These are phyloP conservation scores for Brassica carinata DNA, from an alignment of 345 rosid species.

Conservation along the genomic window DNA sequence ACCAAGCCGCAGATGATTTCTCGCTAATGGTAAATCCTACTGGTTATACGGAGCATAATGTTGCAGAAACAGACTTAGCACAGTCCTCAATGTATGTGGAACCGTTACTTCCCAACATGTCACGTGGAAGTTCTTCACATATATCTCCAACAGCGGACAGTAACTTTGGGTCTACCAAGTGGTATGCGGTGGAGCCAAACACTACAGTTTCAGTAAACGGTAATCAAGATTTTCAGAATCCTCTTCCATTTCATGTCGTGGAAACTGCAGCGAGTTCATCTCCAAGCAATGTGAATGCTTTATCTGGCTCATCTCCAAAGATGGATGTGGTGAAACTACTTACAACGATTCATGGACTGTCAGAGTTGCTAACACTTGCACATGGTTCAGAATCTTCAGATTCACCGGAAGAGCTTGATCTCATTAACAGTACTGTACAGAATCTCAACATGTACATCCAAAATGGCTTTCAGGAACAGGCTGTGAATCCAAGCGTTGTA, in stretches of 20 bases:
- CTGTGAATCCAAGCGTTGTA: conserved; percentile 26
- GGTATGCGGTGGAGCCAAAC: conserved; percentile 36
- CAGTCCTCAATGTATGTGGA: conserved; percentile 20
- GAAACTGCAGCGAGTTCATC: conserved; percentile 22
- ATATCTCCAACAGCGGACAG: conserved; percentile 4
- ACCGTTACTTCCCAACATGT: conserved; percentile 14
- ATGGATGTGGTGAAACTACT: conserved; percentile 40
- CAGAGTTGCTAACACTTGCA: conserved; percentile 48
- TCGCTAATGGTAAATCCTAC: neutral
- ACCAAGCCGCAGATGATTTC: conserved; percentile 22
- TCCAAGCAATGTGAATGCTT: conserved; percentile 4
- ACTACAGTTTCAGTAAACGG: conserved; percentile 21
- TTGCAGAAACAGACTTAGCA: conserved; percentile 12
- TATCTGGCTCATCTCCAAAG: conserved; percentile 23
- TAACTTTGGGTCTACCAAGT: conserved; percentile 28
- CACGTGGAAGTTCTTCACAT: conserved; percentile 19
- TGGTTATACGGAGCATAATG: conserved; percentile 10
- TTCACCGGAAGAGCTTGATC: conserved; percentile 46
- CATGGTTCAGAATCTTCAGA: conserved; percentile 47
- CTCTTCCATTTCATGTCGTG: conserved; percentile 29
- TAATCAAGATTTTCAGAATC: conserved; percentile 15
- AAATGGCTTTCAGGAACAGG: conserved; percentile 37
- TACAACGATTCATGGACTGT: conserved; percentile 40
- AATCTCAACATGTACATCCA: conserved; percentile 48
- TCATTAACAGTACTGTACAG: conserved; percentile 47